Evolutionary conservation across 495 filamentous ascomycete genomes (phyloP).

Genomic region (Aspergillus affinis): DNA sequence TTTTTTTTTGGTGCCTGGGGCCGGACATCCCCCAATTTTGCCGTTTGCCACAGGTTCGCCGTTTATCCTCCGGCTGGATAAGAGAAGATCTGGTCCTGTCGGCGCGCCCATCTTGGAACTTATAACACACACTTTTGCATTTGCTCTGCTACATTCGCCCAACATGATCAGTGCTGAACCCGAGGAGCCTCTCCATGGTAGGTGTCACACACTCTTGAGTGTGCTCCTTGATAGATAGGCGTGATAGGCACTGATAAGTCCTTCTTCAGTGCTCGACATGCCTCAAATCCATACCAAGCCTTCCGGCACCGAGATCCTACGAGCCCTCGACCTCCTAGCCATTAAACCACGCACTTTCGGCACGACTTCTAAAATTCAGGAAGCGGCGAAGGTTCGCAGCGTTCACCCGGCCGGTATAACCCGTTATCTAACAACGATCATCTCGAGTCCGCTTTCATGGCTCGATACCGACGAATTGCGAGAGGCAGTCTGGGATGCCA

Average conservation of each 20-base stretch:
- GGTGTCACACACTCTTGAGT: slow-evolving; percentile 7
- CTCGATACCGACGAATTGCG: slow-evolving; percentile 65
- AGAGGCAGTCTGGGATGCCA: slow-evolving; percentile 77
- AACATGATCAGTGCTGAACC: slow-evolving; percentile 42
- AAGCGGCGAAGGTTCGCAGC: slow-evolving; percentile 31
- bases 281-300: slow-evolving; percentile 53
- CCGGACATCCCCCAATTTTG: background rate
- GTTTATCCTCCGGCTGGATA: background rate
- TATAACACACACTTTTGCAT: slow-evolving; percentile 7
- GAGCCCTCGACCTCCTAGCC: slow-evolving; percentile 42
- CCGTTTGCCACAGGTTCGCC: background rate
- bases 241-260: slow-evolving; percentile 43
- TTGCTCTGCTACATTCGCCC: slow-evolving; percentile 12
- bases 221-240: slow-evolving; percentile 6
- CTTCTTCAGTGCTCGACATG: slow-evolving; percentile 49
- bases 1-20: slow-evolving; percentile 33
- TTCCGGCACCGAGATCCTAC: slow-evolving; percentile 44
- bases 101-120: background rate
- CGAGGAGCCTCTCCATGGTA: slow-evolving; percentile 48
- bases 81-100: background rate
- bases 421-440: slow-evolving; percentile 72
- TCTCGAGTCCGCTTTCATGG: slow-evolving; percentile 74
- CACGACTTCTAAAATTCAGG: slow-evolving; percentile 20
- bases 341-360: slow-evolving; percentile 42
- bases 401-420: slow-evolving; percentile 43